phyloP scores from a whole-genome alignment of 2,329 filamentous ascomycete genomes.

The Bretziella fagacearum region DNA sequence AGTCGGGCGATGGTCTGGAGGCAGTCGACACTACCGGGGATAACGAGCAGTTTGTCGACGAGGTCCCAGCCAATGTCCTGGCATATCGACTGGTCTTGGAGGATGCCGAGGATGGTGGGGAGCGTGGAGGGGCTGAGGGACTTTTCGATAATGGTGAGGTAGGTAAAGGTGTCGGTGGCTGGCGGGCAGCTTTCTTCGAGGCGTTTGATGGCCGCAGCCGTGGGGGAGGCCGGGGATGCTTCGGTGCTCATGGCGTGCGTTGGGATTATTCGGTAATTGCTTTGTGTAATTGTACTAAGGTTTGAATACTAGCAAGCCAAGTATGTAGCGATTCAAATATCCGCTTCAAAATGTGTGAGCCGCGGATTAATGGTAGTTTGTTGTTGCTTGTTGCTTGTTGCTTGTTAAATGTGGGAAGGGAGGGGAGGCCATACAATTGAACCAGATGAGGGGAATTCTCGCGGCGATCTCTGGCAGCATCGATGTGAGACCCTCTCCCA shows the following conservation, averaged over 20 bases:
- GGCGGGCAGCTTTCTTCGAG: conserved; percentile 34
- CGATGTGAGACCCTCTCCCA: too few species aligned
- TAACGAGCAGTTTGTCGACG: conserved; percentile 53
- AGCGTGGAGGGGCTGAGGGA: conserved; percentile 51
- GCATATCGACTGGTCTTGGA: conserved; percentile 51
- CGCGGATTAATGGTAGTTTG: too few species aligned
- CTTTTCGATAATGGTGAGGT: conserved; percentile 61
- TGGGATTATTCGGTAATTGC: background rate
- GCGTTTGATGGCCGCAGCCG: conserved; percentile 27
- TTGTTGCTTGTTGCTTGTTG: too few species aligned
- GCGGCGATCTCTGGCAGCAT: too few species aligned
- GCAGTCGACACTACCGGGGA: conserved; percentile 52
- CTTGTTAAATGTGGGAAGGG: too few species aligned
- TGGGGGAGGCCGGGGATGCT: conserved; percentile 9
- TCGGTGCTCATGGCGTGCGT: background rate
- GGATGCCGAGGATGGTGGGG: conserved; percentile 48
- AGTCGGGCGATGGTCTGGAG: conserved; percentile 57
- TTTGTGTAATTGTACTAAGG: background rate
- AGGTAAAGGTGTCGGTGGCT: conserved; percentile 52
- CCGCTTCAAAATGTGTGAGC: too few species aligned
- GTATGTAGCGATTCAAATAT: too few species aligned
- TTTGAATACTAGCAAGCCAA: too few species aligned
- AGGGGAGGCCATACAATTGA: too few species aligned
- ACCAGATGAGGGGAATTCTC: too few species aligned
- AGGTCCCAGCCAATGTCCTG: conserved; percentile 73